Percentiles rank a stretch among this genome's conserved stretches.
Evolutionary conservation across 129 eudicot genomes (phyloP).

Genomic region (Tagetes patula): DNA sequence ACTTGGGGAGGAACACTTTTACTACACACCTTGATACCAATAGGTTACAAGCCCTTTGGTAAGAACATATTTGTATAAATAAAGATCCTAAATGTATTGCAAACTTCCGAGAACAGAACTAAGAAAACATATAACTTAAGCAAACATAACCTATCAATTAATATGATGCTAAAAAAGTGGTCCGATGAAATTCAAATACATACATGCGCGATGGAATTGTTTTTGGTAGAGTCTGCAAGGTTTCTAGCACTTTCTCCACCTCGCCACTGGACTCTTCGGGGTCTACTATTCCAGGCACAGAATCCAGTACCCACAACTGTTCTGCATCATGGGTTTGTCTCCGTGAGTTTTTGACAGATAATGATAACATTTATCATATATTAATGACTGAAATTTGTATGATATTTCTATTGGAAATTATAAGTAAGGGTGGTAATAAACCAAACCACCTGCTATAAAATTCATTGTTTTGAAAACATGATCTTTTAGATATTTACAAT

Average conservation of each 20-base stretch:
- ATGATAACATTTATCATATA: not conserved
- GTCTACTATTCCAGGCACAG: slow-evolving; percentile 82
- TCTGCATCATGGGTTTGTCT: slow-evolving; percentile 66
- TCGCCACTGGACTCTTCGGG: slow-evolving; percentile 68
- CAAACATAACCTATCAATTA: not conserved
- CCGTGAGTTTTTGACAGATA: slow-evolving; percentile 32
- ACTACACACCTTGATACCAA: too few species aligned
- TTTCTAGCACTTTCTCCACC: slow-evolving; percentile 88
- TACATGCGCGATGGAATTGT: slow-evolving; percentile 81
- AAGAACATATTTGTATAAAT: not conserved
- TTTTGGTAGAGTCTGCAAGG: slow-evolving; percentile 78
- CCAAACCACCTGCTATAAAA: slow-evolving; percentile 9
- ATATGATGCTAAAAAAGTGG: slow-evolving; percentile 10
- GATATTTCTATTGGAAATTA: not conserved
- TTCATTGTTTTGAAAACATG: not conserved
- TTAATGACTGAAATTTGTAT: not conserved
- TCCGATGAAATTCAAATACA: slow-evolving; percentile 18
- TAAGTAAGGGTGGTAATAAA: not conserved
- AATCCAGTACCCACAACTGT: slow-evolving; percentile 97
- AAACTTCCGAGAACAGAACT: not conserved
- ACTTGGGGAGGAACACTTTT: too few species aligned
- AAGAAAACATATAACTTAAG: not conserved
- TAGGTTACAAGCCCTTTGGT: too few species aligned
- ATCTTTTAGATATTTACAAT: not conserved
- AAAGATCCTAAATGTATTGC: not conserved